These are phyloP conservation scores for Cardamine resedifolia DNA, from an alignment of 345 rosid genomes.

Conservation along the genomic window DNA sequence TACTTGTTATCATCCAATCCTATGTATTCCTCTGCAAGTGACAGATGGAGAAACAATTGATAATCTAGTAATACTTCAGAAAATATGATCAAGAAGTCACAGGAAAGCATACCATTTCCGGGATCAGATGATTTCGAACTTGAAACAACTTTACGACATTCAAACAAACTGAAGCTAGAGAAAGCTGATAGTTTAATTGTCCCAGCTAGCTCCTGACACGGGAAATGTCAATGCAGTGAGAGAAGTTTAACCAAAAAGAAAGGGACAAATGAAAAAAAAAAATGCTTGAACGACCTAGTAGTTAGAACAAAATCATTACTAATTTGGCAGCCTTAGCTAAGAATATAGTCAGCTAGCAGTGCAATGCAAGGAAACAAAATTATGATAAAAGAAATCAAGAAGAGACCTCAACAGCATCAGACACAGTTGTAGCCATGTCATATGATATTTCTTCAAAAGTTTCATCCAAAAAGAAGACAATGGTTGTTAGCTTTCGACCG, in stretches of 20 bases:
- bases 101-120: slow-evolving; percentile 67
- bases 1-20: slow-evolving; percentile 97
- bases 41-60: slow-evolving; percentile 32
- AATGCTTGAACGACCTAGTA: slow-evolving; percentile 6
- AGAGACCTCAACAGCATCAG: slow-evolving; percentile 97
- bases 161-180: slow-evolving; percentile 94
- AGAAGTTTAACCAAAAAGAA: not conserved
- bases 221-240: slow-evolving; percentile 25
- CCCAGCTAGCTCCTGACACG: slow-evolving; percentile 88
- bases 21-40: slow-evolving; percentile 79
- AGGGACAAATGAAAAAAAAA: slow-evolving; percentile 7
- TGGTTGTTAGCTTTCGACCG: slow-evolving; percentile 84
- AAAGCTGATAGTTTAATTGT: slow-evolving; percentile 81
- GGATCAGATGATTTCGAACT: slow-evolving; percentile 88
- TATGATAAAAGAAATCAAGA: not conserved
- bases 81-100: slow-evolving; percentile 11
- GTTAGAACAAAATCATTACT: not conserved
- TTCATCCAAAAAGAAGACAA: slow-evolving; percentile 93
- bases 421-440: slow-evolving; percentile 94
- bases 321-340: not conserved
- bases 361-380: not conserved
- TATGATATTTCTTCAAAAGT: slow-evolving; percentile 96
- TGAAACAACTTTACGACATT: slow-evolving; percentile 90
- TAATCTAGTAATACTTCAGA: slow-evolving; percentile 5
- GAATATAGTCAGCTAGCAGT: slow-evolving; percentile 1